Evolutionary conservation across 2,329 filamentous ascomycete genomes (phyloP).

Genomic region (Neofusicoccum ribis): DNA sequence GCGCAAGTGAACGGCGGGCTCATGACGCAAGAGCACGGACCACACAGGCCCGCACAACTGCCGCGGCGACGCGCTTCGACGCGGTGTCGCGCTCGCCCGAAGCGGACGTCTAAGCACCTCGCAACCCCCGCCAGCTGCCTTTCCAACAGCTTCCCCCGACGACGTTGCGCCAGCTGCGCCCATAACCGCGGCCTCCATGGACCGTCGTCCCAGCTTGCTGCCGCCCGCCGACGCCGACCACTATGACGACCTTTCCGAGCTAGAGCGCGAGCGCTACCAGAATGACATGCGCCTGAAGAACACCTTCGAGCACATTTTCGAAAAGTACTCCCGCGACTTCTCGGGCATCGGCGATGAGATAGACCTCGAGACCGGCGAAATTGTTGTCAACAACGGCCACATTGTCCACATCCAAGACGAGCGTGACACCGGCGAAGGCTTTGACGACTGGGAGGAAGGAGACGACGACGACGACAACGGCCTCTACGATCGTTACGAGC

Average conservation of each 20-base stretch:
- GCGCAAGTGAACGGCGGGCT: too few relatives aligned
- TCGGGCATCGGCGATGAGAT: constrained; percentile 85
- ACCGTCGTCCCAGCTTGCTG: background rate
- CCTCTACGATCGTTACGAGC: background rate
- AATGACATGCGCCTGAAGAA: constrained; percentile 63
- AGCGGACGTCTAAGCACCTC: background rate
- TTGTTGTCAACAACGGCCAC: constrained; percentile 92
- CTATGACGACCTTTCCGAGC: constrained; percentile 8
- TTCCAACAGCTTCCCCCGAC: background rate
- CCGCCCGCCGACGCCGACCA: constrained; percentile 8
- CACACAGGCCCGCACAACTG: background rate
- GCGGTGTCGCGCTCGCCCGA: constrained; percentile 4
- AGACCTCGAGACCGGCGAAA: constrained; percentile 74
- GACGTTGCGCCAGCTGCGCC: background rate
- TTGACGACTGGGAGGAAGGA: background rate
- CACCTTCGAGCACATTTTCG: constrained; percentile 85
- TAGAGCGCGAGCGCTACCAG: constrained; percentile 9
- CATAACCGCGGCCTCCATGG: background rate
- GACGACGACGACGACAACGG: background rate
- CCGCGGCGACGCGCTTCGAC: background rate
- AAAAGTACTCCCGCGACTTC: constrained; percentile 84
- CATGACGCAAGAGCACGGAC: constrained; percentile 9
- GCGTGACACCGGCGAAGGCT: constrained; percentile 47
- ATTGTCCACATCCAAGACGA: constrained; percentile 63
- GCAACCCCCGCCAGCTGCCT: background rate